phyloP scores from a whole-genome alignment of 1,139 yeast species.

The Candida tetrigidarum region DNA sequence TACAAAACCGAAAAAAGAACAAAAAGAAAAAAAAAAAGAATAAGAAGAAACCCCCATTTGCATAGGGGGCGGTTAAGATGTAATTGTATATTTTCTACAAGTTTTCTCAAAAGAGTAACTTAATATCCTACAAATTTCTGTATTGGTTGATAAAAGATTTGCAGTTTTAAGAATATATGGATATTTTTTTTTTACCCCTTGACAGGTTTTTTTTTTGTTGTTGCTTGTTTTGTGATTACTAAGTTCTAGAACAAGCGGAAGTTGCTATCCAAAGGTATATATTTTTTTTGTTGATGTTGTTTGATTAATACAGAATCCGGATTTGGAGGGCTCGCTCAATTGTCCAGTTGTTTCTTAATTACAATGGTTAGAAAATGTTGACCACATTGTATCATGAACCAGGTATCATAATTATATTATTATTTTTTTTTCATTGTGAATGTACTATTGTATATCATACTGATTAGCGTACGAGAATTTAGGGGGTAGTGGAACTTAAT shows the following conservation, averaged over 20 bases:
- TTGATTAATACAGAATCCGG: too few relatives aligned
- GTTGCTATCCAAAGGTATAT: not conserved
- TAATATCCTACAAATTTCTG: too few relatives aligned
- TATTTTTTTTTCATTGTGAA: too few relatives aligned
- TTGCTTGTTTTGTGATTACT: not conserved
- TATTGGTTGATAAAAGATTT: not conserved
- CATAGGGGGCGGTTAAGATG: not conserved
- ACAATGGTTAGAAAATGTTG: too few relatives aligned
- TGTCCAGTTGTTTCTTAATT: too few relatives aligned
- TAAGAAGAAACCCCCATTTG: too few relatives aligned
- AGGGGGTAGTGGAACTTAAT: not conserved
- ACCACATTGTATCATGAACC: slow-evolving; percentile 1
- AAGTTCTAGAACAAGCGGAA: slow-evolving; percentile 1
- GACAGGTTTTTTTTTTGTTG: not conserved
- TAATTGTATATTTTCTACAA: not conserved
- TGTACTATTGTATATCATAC: too few relatives aligned
- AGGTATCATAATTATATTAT: too few relatives aligned
- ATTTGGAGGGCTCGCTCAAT: not conserved
- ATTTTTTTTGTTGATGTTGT: not conserved
- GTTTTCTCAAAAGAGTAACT: not conserved
- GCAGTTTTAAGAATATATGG: too few relatives aligned
- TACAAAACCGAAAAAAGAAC: not conserved
- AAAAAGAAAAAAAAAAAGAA: too few relatives aligned
- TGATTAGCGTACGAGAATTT: not conserved
- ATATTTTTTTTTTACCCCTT: too few relatives aligned